Evolutionary conservation across 441 rosid species (phyloP).

Genomic region (Populus hybrid): DNA sequence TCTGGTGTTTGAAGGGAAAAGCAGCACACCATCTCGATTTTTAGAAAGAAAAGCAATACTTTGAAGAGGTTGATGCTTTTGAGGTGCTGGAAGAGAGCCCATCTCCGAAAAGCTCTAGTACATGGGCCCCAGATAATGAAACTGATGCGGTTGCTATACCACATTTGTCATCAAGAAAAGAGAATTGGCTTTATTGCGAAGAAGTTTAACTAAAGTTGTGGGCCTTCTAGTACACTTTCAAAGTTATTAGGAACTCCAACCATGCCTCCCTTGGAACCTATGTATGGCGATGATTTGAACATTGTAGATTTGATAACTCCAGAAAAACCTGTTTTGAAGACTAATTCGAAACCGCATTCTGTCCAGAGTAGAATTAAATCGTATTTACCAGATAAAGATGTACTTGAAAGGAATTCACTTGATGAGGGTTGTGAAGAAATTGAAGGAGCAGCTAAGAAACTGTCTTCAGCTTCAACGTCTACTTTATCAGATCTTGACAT

Average conservation of each 20-base stretch:
- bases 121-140: slow-evolving; percentile 58
- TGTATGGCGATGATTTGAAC: slow-evolving; percentile 27
- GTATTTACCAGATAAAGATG: slow-evolving; percentile 25
- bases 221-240: slow-evolving; percentile 72
- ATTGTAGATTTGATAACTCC: slow-evolving; percentile 43
- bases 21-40: slow-evolving; percentile 46
- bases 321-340: slow-evolving; percentile 28
- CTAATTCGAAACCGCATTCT: slow-evolving; percentile 33
- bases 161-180: slow-evolving; percentile 59
- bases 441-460: slow-evolving; percentile 50
- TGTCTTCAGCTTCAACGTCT: slow-evolving; percentile 63
- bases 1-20: slow-evolving; percentile 43
- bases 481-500: slow-evolving; percentile 23
- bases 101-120: slow-evolving; percentile 66
- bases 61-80: slow-evolving; percentile 85
- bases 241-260: slow-evolving; percentile 69
- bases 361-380: slow-evolving; percentile 32
- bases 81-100: slow-evolving; percentile 97
- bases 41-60: slow-evolving; percentile 70
- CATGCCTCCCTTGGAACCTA: slow-evolving; percentile 29
- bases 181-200: slow-evolving; percentile 67
- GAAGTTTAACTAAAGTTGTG: slow-evolving; percentile 50
- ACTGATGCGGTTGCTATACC: slow-evolving; percentile 38
- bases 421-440: slow-evolving; percentile 42
- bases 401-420: slow-evolving; percentile 21